Evolutionary conservation across 2,329 filamentous ascomycete species (phyloP).

Genomic region (Penicillium sp.): DNA sequence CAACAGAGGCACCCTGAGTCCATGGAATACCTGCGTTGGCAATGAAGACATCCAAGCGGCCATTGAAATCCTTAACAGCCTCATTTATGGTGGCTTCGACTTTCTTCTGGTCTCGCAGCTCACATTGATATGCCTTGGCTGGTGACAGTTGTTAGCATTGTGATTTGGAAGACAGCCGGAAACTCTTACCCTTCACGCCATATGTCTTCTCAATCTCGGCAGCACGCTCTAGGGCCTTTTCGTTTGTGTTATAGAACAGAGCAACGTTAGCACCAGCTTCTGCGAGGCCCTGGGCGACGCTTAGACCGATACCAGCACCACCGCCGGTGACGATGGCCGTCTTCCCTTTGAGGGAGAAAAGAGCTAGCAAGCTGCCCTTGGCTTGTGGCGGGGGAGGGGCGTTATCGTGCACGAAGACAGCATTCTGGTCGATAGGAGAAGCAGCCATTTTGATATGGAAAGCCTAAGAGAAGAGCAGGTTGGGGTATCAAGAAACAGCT

Average conservation of each 20-base stretch:
- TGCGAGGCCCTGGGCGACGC: constrained; percentile 60
- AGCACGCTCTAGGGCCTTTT: constrained; percentile 59
- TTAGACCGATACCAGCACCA: constrained; percentile 65
- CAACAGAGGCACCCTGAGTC: constrained; percentile 64
- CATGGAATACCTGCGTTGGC: constrained; percentile 75
- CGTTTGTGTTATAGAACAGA: constrained; percentile 69
- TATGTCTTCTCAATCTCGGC: constrained; percentile 62
- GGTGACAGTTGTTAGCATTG: constrained; percentile 3
- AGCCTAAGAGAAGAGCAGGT: not conserved
- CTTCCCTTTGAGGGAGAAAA: constrained; percentile 66
- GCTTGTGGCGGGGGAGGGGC: constrained; percentile 40
- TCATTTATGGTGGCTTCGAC: constrained; percentile 41
- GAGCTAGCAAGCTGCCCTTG: constrained; percentile 53
- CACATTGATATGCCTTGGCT: constrained; percentile 50
- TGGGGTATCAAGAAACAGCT: not conserved
- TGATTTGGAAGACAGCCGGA: not conserved
- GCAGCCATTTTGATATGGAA: constrained; percentile 27
- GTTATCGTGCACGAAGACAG: constrained; percentile 55
- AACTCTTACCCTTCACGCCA: constrained; percentile 60
- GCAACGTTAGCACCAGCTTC: constrained; percentile 70
- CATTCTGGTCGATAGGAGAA: constrained; percentile 36
- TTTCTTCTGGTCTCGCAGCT: constrained; percentile 41
- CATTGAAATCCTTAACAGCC: constrained; percentile 62
- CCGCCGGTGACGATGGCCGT: constrained; percentile 69
- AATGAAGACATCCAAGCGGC: constrained; percentile 72